Conservation (phyloP, 2,329 filamentous ascomycete species). For the Talaromyces sp. region DNA sequence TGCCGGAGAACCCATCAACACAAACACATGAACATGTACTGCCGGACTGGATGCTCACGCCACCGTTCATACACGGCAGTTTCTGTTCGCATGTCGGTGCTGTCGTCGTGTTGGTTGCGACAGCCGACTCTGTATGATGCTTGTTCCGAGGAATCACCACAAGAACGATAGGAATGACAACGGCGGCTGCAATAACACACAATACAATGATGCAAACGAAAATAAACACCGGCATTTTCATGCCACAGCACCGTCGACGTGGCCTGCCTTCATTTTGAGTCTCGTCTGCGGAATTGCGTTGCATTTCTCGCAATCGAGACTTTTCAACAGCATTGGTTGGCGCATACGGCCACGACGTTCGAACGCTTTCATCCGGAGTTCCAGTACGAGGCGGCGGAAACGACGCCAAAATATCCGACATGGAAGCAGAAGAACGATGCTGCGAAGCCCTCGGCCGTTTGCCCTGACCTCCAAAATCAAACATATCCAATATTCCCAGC, state of each 20-base stretch:
- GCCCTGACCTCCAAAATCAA: slow-evolving; percentile 35
- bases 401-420: slow-evolving; percentile 64
- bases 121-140: slow-evolving; percentile 21
- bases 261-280: slow-evolving; percentile 25
- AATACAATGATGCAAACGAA: slow-evolving; percentile 65
- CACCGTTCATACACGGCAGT: slow-evolving; percentile 74
- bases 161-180: slow-evolving; percentile 73
- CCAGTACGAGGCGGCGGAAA: slow-evolving; percentile 59
- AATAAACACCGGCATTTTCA: slow-evolving; percentile 77
- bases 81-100: slow-evolving; percentile 56
- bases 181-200: slow-evolving; percentile 72
- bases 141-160: slow-evolving; percentile 57
- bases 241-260: slow-evolving; percentile 71
- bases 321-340: slow-evolving; percentile 28
- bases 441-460: slow-evolving; percentile 19
- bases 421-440: slow-evolving; percentile 51
- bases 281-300: slow-evolving; percentile 24
- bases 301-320: slow-evolving; percentile 35
- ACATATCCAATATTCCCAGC: slow-evolving; percentile 52
- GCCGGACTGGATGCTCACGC: slow-evolving; percentile 63
- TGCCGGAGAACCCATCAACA: slow-evolving; percentile 77
- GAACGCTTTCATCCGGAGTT: slow-evolving; percentile 42
- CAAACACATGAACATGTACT: slow-evolving; percentile 82
- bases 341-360: slow-evolving; percentile 40
- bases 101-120: slow-evolving; percentile 10